These are phyloP conservation scores for Pyrrhoderma noxium DNA, from an alignment of 1,284 basidiomycete genomes.

Conservation along the genomic window DNA sequence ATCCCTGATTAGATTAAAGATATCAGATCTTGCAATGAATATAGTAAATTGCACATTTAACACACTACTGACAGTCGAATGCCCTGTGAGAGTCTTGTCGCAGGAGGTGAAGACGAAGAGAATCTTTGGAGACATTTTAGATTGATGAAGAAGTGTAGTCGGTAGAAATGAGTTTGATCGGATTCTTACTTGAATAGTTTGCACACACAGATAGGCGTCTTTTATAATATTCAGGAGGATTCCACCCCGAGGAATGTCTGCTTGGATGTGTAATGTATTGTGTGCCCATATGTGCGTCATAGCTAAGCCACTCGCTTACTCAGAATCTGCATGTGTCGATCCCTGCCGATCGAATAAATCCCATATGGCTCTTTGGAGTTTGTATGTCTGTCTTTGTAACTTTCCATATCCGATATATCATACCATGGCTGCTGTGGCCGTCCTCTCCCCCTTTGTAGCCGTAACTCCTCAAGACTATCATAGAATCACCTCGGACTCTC, in stretches of 20 bases:
- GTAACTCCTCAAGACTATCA: slow-evolving; percentile 51
- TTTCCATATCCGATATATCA: too few species aligned
- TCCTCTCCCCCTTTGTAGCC: slow-evolving; percentile 29
- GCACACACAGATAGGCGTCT: too few species aligned
- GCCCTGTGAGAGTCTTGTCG: slow-evolving; percentile 51
- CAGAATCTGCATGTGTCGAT: neutral
- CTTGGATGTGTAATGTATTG: too few species aligned
- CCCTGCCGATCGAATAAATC: too few species aligned
- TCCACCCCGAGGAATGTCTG: too few species aligned
- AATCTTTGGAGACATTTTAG: slow-evolving; percentile 33
- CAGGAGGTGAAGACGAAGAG: slow-evolving; percentile 75
- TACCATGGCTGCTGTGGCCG: slow-evolving; percentile 31
- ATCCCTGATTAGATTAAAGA: slow-evolving; percentile 39
- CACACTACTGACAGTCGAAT: slow-evolving; percentile 41
- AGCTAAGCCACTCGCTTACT: neutral
- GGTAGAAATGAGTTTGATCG: neutral
- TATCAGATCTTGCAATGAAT: neutral
- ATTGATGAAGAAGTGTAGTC: neutral
- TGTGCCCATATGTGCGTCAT: too few species aligned
- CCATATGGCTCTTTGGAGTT: too few species aligned
- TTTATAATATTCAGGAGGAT: too few species aligned
- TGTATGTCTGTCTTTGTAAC: too few species aligned
- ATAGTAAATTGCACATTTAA: neutral
- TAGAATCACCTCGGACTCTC: slow-evolving; percentile 49
- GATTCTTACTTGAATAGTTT: too few species aligned